Evolutionary conservation across 2,329 filamentous ascomycete species (phyloP).

Genomic region (Trichoderma sp.): DNA sequence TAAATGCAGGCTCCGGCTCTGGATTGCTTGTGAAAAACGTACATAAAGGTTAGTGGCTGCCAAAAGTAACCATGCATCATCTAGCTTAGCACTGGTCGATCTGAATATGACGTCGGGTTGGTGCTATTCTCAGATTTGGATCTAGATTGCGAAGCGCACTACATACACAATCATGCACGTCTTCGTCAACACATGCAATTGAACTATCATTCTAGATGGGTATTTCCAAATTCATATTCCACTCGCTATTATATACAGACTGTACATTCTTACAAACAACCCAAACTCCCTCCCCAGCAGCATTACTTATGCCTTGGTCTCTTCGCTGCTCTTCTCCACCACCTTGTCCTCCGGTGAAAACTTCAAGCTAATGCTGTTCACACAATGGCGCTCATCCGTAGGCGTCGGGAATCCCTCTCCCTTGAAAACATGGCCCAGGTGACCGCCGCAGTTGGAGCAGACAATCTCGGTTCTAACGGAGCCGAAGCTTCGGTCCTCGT

Average conservation of each 20-base stretch:
- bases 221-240: neutral
- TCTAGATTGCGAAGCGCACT: neutral
- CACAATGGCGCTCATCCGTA: constrained; percentile 95
- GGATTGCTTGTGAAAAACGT: neutral
- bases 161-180: neutral
- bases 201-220: too few species aligned
- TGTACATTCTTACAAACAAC: neutral
- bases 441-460: constrained; percentile 91
- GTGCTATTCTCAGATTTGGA: neutral
- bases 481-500: constrained; percentile 75
- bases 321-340: constrained; percentile 40
- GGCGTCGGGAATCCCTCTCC: constrained; percentile 83
- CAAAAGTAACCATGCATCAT: neutral
- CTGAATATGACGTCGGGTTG: neutral
- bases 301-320: constrained; percentile 43
- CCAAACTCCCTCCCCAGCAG: neutral
- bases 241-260: neutral
- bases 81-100: neutral
- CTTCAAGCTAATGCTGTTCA: constrained; percentile 89
- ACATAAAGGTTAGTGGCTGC: neutral
- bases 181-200: neutral
- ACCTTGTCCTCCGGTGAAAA: constrained; percentile 70
- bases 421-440: constrained; percentile 94
- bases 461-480: constrained; percentile 92
- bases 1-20: neutral